Base-by-base conservation (phyloP, 352 stramenopile species). In the Aphanomyces cochlioides region DNA sequence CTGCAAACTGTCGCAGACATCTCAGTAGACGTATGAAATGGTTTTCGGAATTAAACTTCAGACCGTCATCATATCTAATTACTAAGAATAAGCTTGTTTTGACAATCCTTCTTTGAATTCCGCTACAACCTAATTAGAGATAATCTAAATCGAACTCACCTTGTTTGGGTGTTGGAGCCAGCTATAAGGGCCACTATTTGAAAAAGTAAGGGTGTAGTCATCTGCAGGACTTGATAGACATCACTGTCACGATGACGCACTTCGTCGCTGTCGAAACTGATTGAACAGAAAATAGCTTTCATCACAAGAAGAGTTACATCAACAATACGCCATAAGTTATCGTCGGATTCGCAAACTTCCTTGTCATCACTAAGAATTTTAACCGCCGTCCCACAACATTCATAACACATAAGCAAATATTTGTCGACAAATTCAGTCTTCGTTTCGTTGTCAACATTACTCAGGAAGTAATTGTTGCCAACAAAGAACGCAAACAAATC, bases 371-470 rank as follows among this genome's bases (percentile, higher is more conserved):
- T 45, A 3, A 89, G 56, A 17, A 90, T 72, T n/a, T 88, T 75
- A 17, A 90, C 69, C 37, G 88, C 70, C 1, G 83, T 87, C 8
- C 85, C 82, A 47, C 83, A 84, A 59, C 82, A 92, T 69, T 92
- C 80, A 38, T 88, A 82, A 36, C 78, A 82, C 69, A 90, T 81
- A 0, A 78, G 77, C 12, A 92, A 65, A 50, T 89, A 88, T 56
- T 82, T 83, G 4, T 74, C 73, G 4, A 89, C 69, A 79, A 81
- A 92, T 37, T 82, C 73, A 56, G 88, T 76, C 56, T 90, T 89
- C 57, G 77, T 69, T 2, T 69, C 41, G 1, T 77, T 65, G 10
- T 82, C 71, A 19, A 82, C 86, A 21, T 77, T 60, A 56, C 74
- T 75, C 39, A 92, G 45, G 13, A 89, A 79, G 7, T 58, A 12